Evolutionary conservation across 83 land plant species (phyloP), one percentile per base, ranked within the genome.

Genomic region (Larix sibirica): DNA sequence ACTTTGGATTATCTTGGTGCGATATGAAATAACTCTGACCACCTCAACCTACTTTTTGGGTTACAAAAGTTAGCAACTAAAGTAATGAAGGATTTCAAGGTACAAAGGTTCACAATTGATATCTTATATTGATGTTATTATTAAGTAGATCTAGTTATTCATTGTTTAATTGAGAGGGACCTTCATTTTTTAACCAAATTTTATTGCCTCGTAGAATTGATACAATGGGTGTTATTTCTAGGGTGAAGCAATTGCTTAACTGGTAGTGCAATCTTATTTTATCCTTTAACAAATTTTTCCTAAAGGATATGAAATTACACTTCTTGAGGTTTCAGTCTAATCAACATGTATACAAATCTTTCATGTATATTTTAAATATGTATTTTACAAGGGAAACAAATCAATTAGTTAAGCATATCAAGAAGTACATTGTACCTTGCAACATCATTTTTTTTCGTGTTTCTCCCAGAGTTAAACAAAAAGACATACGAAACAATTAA

Each of bases 271-370:
- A 92, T n/a, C 85, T 97, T 23, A 90, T 97, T 36, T 83, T 95
- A 36, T 97, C 97, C 17, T 97, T 97, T 84, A 97, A 96, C 83
- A 89, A 95, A 18, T 97, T 97, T 81, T 83, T 97, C 99, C 99
- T 16, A 89, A 89, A 81, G 97, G 97, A 47, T 96, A 87, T 86
- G 93, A 94, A 79, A 95, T 97, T 70, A 94, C 89, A 3, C 89
- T 97, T 8, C 94, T 16, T 6, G 2, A 69, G 47, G 21, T 96
- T 96, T 82, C 93, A 90, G 56, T 61, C 88, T 36, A 93, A 95
- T 76, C 95, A 94, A 68, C 95, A 89, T 63, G 94, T 94, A 0
- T 28, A 28, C 28, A 94, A 94, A 86, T 84, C 98, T 16, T 96
- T 97, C 85, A 84, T 97, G 77, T 95, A 96, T 65, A 97, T 97